Evolutionary conservation across 352 stramenopile species (phyloP).

Genomic region (Phytophthora nicotianae): DNA sequence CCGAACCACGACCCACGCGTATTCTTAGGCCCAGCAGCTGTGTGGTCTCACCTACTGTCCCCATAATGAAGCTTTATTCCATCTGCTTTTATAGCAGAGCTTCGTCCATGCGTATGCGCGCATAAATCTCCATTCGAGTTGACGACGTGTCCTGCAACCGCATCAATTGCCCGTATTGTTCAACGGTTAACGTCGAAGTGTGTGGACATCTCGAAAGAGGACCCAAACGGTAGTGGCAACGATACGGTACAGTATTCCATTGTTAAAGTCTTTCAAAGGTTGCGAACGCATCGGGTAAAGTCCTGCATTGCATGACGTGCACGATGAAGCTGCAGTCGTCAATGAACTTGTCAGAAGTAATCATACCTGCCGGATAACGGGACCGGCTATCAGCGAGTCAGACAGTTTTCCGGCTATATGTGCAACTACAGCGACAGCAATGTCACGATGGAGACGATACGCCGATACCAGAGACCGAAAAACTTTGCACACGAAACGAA

Average conservation of each 20-base stretch:
- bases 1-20: constrained; percentile 21
- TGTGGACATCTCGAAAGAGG: constrained; percentile 4
- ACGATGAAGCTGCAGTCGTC: not conserved
- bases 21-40: constrained; percentile 36
- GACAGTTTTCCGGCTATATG: constrained; percentile 23
- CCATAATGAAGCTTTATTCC: constrained; percentile 2
- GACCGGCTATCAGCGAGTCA: constrained; percentile 13
- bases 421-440: constrained; percentile 10
- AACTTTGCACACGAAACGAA: constrained; percentile 20
- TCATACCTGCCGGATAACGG: constrained; percentile 6
- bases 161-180: not conserved
- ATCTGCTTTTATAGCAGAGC: constrained; percentile 34
- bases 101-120: constrained; percentile 23
- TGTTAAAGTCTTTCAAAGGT: not conserved
- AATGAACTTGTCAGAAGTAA: not conserved
- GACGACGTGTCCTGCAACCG: constrained; percentile 11
- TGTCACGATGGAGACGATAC: constrained; percentile 16
- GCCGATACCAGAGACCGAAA: constrained; percentile 9
- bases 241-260: not conserved
- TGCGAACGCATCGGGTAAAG: not conserved
- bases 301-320: not conserved
- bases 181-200: not conserved
- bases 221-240: not conserved
- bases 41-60: constrained; percentile 6
- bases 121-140: constrained; percentile 29